A percentile compares a stretch with the other conserved stretches of the same genome.
Conservation (phyloP, 176 grass and related monocot species). For the Bromus sterilis region DNA sequence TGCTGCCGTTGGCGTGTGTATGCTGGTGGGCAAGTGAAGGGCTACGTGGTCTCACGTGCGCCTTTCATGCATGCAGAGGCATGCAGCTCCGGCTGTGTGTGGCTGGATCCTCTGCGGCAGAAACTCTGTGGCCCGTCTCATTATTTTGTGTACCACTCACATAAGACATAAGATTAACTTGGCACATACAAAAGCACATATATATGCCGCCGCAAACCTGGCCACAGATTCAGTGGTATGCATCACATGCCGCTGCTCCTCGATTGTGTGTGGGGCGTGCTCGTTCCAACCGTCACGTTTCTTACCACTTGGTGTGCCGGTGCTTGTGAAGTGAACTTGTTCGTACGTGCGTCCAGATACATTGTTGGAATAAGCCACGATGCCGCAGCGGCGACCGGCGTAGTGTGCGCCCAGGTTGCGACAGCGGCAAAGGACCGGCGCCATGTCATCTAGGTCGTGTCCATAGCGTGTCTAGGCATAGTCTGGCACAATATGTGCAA, state of each 20-base stretch:
- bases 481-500: too few relatives aligned
- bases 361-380: too few relatives aligned
- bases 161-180: too few relatives aligned
- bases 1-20: not conserved
- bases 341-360: too few relatives aligned
- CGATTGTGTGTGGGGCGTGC: not conserved
- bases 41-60: constrained; percentile 33
- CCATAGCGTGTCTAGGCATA: too few relatives aligned
- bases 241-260: not conserved
- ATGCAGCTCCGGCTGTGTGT: not conserved
- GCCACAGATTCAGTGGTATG: not conserved
- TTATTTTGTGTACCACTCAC: not conserved
- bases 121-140: not conserved
- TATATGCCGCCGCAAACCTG: not conserved
- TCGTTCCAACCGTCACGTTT: not conserved
- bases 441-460: too few relatives aligned
- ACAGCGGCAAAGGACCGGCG: too few relatives aligned
- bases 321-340: not conserved
- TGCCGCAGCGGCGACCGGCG: too few relatives aligned
- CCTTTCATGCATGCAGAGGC: constrained; percentile 33
- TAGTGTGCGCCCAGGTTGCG: too few relatives aligned
- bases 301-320: not conserved
- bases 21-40: not conserved
- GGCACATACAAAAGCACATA: not conserved
- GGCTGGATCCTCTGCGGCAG: not conserved